Base-by-base conservation (phyloP, 1,284 basidiomycete species). In the Trametes pubescens region DNA sequence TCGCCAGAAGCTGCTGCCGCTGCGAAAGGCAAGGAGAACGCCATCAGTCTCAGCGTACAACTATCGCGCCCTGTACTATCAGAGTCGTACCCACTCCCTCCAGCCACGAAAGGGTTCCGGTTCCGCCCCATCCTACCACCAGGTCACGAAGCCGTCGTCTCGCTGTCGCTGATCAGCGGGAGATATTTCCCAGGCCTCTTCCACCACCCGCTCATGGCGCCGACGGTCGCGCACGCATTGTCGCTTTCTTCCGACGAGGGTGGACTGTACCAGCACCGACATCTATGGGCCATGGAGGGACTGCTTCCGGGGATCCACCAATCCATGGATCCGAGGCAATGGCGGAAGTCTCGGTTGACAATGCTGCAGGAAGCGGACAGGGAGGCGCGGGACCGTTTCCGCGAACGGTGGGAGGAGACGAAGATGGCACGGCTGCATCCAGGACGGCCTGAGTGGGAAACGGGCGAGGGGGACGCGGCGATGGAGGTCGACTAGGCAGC, bases 151-250 rank as follows among this genome's bases (percentile, higher is more conserved):
- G 85, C 82, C 26, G 82, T 90, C 22, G 69, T 92, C 11, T 87
- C 88, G 4, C 80, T 93, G 37, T 84, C 85, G 26, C 77, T 92
- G 59, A 82, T 93, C 62, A 84, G 85, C 44, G 91, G 91, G 35
- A 81, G 91, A 58, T 93, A 93, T 74, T 93, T 93, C 73, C 88
- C 91, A 6, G 76, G 81, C 9, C 78, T 93, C 22, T 80, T 91
- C 34, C 71, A 77, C 13, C 90, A 92, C 70, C 88, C 89, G 0
- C 77, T 86, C 29, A 75, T 92, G 44, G 74, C 76, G 13, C 71
- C 75, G 3, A 69, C 69, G 34, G 70, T 89, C 6, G 72, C 78
- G 32, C 71, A 76, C n/a, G 82, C 82, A 2, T 64, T 83, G 44
- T 66, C 67, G 44, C 55, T 71, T 55, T 59, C 71, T 64, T 13